Evolutionary conservation across 495 filamentous ascomycete species (phyloP).

Genomic region (Penicillium herquei): DNA sequence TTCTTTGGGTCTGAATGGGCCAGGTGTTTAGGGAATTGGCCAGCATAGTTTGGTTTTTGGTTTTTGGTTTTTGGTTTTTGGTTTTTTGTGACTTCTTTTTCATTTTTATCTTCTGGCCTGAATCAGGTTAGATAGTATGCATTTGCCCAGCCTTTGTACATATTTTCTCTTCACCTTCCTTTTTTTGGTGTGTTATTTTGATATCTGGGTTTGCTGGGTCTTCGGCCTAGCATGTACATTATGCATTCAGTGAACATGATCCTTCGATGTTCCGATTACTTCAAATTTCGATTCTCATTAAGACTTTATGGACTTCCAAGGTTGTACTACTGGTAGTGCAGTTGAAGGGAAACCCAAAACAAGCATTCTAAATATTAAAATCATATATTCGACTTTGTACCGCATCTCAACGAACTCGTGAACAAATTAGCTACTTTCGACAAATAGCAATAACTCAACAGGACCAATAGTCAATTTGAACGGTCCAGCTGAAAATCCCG

Average conservation of each 20-base stretch:
- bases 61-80: background rate
- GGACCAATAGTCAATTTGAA: no score
- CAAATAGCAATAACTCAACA: no score
- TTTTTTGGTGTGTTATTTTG: background rate
- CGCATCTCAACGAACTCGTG: no score
- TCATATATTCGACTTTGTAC: no score
- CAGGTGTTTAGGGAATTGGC: background rate
- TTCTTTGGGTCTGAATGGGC: background rate
- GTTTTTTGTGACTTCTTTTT: background rate
- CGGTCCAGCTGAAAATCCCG: no score
- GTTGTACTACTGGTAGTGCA: no score
- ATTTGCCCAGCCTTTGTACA: constrained; percentile 6
- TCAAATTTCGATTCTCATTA: background rate
- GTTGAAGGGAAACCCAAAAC: no score
- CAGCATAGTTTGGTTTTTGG: background rate
- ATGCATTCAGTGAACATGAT: background rate
- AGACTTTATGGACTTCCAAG: no score
- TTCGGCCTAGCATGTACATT: constrained; percentile 10
- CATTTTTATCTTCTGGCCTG: background rate
- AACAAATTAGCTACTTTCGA: no score
- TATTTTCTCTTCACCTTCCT: constrained; percentile 2
- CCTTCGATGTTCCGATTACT: background rate
- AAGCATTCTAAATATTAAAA: no score
- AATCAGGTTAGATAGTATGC: background rate
- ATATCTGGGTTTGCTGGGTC: background rate